A percentile compares a stretch with the other conserved stretches of the same genome.
Conservation (phyloP, 2,329 filamentous ascomycete genomes). For the Alternaria sp. region DNA sequence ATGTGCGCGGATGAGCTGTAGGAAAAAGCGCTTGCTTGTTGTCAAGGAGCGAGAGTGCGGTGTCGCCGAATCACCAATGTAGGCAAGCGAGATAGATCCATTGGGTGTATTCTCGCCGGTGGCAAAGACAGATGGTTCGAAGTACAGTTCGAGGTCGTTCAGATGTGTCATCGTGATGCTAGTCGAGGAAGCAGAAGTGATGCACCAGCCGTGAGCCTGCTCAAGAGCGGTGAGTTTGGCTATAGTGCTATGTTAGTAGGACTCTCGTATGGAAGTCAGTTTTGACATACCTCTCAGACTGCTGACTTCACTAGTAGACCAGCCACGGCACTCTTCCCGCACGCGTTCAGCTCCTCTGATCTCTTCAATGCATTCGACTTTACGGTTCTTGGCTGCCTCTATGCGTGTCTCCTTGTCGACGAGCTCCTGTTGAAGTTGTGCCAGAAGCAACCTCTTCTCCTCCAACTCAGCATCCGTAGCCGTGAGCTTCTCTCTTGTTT, state of each 20-base stretch:
- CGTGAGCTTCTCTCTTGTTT: slow-evolving; percentile 73
- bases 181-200: slow-evolving; percentile 66
- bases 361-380: slow-evolving; percentile 73
- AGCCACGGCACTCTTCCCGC: slow-evolving; percentile 87
- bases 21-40: slow-evolving; percentile 76
- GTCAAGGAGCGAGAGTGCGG: slow-evolving; percentile 65
- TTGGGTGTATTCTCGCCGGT: slow-evolving; percentile 53
- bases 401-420: slow-evolving; percentile 72
- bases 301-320: slow-evolving; percentile 82
- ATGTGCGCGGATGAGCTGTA: slow-evolving; percentile 74
- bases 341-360: slow-evolving; percentile 85
- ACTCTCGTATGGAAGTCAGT: background rate
- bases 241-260: slow-evolving; percentile 55
- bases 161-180: slow-evolving; percentile 77
- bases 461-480: slow-evolving; percentile 73
- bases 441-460: slow-evolving; percentile 72
- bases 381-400: slow-evolving; percentile 69
- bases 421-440: slow-evolving; percentile 71
- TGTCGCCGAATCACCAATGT: slow-evolving; percentile 68
- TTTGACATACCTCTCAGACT: slow-evolving; percentile 73
- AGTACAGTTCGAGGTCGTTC: slow-evolving; percentile 75
- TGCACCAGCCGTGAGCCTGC: slow-evolving; percentile 73
- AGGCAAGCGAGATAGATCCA: slow-evolving; percentile 71
- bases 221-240: slow-evolving; percentile 72
- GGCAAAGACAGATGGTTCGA: slow-evolving; percentile 71